Conservation (phyloP, 768 basidiomycete species). For the Mrakia gelida region DNA sequence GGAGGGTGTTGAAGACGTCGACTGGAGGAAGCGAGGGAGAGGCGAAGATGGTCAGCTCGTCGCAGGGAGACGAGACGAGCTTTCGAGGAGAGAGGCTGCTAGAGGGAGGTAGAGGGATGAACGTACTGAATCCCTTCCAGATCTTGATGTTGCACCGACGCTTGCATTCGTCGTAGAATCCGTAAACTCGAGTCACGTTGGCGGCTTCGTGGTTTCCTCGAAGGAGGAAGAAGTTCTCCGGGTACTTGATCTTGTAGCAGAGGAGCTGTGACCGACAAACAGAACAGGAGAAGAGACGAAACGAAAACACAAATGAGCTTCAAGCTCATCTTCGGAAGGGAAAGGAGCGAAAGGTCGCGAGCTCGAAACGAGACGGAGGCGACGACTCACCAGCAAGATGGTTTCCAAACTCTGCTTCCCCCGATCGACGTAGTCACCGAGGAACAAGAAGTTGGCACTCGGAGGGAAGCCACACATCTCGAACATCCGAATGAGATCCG, state of each 20-base stretch:
- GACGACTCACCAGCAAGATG: slow-evolving; percentile 60
- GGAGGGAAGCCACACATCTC: slow-evolving; percentile 99
- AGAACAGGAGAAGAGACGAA: neutral
- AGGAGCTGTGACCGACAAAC: slow-evolving; percentile 51
- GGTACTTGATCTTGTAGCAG: slow-evolving; percentile 99
- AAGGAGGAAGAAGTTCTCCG: slow-evolving; percentile 97
- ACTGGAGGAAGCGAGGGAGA: slow-evolving; percentile 42
- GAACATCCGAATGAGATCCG: slow-evolving; percentile 94
- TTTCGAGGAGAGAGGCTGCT: neutral
- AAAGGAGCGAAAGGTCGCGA: neutral
- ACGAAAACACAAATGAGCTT: neutral
- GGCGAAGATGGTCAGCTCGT: neutral
- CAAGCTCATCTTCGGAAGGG: neutral
- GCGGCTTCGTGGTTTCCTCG: slow-evolving; percentile 99
- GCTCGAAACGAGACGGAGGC: no score
- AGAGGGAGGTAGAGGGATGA: neutral
- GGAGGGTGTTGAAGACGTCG: slow-evolving; percentile 98
- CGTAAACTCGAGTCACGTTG: slow-evolving; percentile 98
- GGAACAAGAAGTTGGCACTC: slow-evolving; percentile 92
- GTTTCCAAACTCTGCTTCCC: slow-evolving; percentile 99
- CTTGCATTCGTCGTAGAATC: slow-evolving; percentile 99
- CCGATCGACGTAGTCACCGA: slow-evolving; percentile 98
- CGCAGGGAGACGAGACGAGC: neutral
- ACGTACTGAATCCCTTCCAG: slow-evolving; percentile 84
- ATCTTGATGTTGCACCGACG: slow-evolving; percentile 98